Conservation (phyloP, 768 basidiomycete species). For the Lentinula raphanica region DNA sequence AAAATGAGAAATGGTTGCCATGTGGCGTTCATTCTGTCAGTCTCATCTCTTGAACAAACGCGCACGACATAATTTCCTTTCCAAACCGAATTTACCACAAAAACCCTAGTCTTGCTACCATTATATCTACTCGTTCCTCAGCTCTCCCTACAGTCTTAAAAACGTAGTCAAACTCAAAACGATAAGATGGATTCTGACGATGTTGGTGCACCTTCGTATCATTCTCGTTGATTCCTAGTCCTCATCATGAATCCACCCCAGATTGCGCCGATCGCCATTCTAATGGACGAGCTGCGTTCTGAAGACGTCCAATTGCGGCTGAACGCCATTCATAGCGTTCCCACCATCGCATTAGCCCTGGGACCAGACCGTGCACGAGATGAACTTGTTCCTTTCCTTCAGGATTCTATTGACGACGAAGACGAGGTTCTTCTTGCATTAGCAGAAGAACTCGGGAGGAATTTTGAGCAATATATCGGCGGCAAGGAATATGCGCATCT, state of each 20-base stretch:
- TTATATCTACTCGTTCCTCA: too few relatives aligned
- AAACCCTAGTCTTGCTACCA: neutral
- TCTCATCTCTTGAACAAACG: neutral
- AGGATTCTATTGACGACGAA: conserved; percentile 99
- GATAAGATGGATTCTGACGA: conserved; percentile 69
- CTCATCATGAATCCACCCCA: conserved; percentile 24
- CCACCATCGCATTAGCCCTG: conserved; percentile 95
- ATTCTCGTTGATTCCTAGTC: conserved; percentile 18
- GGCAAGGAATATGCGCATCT: conserved; percentile 84
- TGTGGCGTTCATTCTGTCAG: neutral
- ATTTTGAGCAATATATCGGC: conserved; percentile 92
- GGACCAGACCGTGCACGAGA: conserved; percentile 93
- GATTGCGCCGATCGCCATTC: conserved; percentile 92
- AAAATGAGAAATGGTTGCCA: too few relatives aligned
- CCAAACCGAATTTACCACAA: neutral
- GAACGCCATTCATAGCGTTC: conserved; percentile 95
- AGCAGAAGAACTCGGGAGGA: conserved; percentile 89
- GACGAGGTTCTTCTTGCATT: conserved; percentile 95
- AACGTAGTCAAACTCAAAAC: neutral
- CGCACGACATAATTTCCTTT: neutral
- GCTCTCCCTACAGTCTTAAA: too few relatives aligned
- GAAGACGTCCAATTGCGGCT: conserved; percentile 96
- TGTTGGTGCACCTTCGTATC: conserved; percentile 35
- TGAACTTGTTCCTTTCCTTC: conserved; percentile 94
- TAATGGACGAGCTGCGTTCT: conserved; percentile 96